Base-by-base conservation (phyloP, 108 stramenopile genomes). In the Pseudonitzschia multistriata region DNA sequence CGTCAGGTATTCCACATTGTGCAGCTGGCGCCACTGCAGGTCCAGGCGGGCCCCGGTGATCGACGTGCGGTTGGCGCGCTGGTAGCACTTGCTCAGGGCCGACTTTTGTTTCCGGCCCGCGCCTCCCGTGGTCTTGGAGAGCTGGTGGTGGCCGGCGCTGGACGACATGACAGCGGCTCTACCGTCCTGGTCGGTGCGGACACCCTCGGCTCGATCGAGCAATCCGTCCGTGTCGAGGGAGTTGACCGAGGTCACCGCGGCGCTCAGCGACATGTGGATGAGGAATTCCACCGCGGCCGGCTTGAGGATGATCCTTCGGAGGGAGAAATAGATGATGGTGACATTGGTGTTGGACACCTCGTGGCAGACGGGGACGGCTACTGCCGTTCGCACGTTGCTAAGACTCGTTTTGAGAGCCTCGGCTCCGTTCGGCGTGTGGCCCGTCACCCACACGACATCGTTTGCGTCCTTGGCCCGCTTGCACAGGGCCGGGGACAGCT, bases 1-100 rank as follows among this genome's bases (percentile, higher is more conserved):
- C 0, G 94, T 95, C 62, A 95, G 76, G 72, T 95, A 95, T 62
- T 95, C 94, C 47, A 95, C 91, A 84, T 95, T 91, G 24, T 72
- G 69, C 30, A 95, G 68, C 52, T 81, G 67, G 37, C 85, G 67
- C 94, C 94, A 95, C 55, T 90, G 84, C 42, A 95, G 70, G 75
- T 92, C 86, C 42, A 91, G 67, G 40, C 76, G 78, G 29, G 90
- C 90, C 31, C 93, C 93, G 0, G 90, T 91, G 50, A 93, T 78
- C 49, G 87, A 85, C 22, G 70, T 71, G 55, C 77, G 73, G 33
- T 82, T 77, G 27, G 53, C 59, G 31, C 73, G 79, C 35, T 63
- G 67, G 59, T 83, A 74, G 31, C 59, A 17, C 21, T 69, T 34
- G 19, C 39, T 6, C 14, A 39, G 11, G 36, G 30, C 62, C 27